Conservation (phyloP, 2,329 filamentous ascomycete species). For the Sporothrix phasma region DNA sequence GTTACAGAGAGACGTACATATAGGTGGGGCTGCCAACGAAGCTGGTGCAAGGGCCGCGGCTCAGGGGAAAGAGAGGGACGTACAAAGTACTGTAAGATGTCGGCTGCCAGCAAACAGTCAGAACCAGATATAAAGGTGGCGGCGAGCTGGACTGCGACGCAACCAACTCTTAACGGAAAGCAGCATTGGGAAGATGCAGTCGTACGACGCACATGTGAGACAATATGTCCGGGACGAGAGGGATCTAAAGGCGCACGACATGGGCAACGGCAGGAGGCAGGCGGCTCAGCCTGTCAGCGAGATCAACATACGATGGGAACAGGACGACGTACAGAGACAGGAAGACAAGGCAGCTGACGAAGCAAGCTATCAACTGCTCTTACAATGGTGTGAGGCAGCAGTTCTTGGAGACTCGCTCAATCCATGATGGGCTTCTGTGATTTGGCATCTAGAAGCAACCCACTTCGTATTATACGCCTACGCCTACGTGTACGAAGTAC, state of each 20-base stretch:
- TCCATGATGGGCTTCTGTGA: background rate
- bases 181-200: background rate
- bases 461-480: too few relatives aligned
- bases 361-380: background rate
- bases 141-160: background rate
- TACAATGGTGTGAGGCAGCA: background rate
- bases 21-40: background rate
- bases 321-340: background rate
- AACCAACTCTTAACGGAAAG: too few relatives aligned
- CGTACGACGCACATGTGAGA: background rate
- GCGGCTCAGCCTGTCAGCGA: background rate
- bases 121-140: background rate
- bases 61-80: background rate
- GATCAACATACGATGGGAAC: background rate
- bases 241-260: background rate
- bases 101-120: background rate
- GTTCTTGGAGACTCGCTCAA: too few relatives aligned
- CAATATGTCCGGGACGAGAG: background rate
- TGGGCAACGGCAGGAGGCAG: background rate
- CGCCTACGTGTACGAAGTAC: background rate
- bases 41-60: background rate
- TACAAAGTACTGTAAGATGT: too few relatives aligned
- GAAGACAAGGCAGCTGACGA: background rate
- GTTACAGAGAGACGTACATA: slow-evolving; percentile 1
- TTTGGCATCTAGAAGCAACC: background rate